These are phyloP conservation scores for Phytopythium helicoides DNA, from an alignment of 352 stramenopile species.

Conservation along the genomic window DNA sequence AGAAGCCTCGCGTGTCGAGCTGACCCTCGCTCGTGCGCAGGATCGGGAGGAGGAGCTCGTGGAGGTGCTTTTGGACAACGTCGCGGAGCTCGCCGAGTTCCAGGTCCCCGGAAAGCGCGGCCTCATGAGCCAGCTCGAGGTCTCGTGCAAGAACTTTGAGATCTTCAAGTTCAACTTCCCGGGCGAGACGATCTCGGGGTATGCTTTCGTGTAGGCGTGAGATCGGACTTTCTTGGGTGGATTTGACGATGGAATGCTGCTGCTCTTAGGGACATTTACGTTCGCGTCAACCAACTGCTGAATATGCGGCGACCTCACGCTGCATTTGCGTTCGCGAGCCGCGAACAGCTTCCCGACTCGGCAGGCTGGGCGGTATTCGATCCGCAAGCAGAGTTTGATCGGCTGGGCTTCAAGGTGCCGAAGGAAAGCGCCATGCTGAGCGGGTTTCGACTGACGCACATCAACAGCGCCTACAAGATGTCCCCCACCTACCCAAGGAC, in stretches of 20 bases:
- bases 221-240: too few species aligned
- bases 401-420: slow-evolving; percentile 46
- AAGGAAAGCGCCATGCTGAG: slow-evolving; percentile 32
- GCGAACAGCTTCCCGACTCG: slow-evolving; percentile 33
- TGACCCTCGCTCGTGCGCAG: background rate
- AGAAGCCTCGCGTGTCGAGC: too few species aligned
- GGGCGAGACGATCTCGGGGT: slow-evolving; percentile 55
- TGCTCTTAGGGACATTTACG: slow-evolving; percentile 46
- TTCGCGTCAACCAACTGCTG: slow-evolving; percentile 65
- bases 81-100: slow-evolving; percentile 72
- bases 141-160: slow-evolving; percentile 87
- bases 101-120: slow-evolving; percentile 37
- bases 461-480: slow-evolving; percentile 83
- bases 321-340: slow-evolving; percentile 43
- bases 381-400: slow-evolving; percentile 50
- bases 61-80: slow-evolving; percentile 66
- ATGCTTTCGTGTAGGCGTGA: background rate
- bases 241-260: too few species aligned
- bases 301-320: slow-evolving; percentile 43
- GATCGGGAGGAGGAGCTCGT: slow-evolving; percentile 48
- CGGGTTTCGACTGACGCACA: slow-evolving; percentile 59
- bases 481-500: slow-evolving; percentile 74
- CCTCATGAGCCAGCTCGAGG: slow-evolving; percentile 65
- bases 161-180: slow-evolving; percentile 79
- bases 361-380: slow-evolving; percentile 61